Evolutionary conservation across 1,284 basidiomycete genomes (phyloP).

Genomic region (Apiotrichum laibachii): DNA sequence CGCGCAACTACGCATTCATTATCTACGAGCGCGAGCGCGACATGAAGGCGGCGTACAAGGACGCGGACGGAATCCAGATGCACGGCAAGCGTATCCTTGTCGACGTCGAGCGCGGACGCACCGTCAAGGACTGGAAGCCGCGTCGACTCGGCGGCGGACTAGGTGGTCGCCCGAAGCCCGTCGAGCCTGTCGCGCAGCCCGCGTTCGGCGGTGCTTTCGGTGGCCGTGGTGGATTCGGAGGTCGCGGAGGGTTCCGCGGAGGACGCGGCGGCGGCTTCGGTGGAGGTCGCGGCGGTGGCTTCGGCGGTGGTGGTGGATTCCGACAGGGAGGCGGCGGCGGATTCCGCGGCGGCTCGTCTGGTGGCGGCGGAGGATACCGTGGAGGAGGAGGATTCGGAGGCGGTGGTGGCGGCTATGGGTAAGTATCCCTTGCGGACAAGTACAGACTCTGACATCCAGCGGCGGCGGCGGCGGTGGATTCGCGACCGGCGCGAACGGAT

Average conservation of each 20-base stretch:
- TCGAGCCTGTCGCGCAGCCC: constrained; percentile 36
- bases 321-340: constrained; percentile 30
- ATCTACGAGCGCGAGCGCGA: constrained; percentile 97
- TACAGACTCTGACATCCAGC: neutral
- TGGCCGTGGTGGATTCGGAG: constrained; percentile 26
- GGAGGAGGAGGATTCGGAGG: constrained; percentile 13
- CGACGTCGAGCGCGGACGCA: constrained; percentile 95
- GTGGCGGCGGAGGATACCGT: constrained; percentile 29
- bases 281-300: constrained; percentile 24
- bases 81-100: constrained; percentile 93
- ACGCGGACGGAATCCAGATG: constrained; percentile 95
- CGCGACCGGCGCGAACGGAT: constrained; percentile 20
- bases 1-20: constrained; percentile 92
- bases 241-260: constrained; percentile 53
- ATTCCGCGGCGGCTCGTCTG: constrained; percentile 25
- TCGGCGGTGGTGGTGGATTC: constrained; percentile 30
- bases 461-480: constrained; percentile 10
- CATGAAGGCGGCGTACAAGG: constrained; percentile 99
- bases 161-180: constrained; percentile 87
- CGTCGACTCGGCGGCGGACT: constrained; percentile 90
- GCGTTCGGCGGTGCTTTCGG: constrained; percentile 23
- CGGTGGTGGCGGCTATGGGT: constrained; percentile 22
- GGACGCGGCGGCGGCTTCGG: constrained; percentile 25
- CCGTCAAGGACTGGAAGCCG: constrained; percentile 98
- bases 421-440: neutral